phyloP scores from a whole-genome alignment of 306 rosid species.

The Hippophae rhamnoides region DNA sequence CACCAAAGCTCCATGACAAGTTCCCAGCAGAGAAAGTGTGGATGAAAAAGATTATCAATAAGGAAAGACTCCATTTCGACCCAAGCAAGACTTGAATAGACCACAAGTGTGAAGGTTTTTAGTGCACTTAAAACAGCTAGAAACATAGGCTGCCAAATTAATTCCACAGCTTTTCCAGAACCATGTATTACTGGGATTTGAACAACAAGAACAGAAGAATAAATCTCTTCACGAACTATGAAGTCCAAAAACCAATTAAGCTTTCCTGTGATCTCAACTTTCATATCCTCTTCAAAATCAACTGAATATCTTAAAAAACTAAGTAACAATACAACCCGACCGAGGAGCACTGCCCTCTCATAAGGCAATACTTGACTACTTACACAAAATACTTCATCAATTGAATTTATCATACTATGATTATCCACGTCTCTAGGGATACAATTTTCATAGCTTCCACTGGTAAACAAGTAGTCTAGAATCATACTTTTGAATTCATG shows the following conservation, averaged over 20 bases:
- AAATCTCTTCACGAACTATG: constrained; percentile 58
- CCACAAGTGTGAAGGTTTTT: constrained; percentile 61
- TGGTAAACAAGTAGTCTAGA: constrained; percentile 49
- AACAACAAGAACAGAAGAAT: constrained; percentile 53
- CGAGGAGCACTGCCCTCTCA: constrained; percentile 33
- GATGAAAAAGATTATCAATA: constrained; percentile 75
- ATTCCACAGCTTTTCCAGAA: constrained; percentile 41
- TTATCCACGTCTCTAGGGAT: constrained; percentile 20
- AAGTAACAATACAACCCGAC: constrained; percentile 48
- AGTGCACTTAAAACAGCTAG: constrained; percentile 55
- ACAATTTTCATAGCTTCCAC: constrained; percentile 29
- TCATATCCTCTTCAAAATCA: constrained; percentile 41
- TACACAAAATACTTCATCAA: constrained; percentile 29
- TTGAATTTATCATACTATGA: constrained; percentile 21
- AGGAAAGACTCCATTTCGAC: constrained; percentile 55
- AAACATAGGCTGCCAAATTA: constrained; percentile 60
- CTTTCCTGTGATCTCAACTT: constrained; percentile 39
- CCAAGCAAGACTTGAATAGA: constrained; percentile 66
- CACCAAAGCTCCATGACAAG: constrained; percentile 90
- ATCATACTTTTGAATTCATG: constrained; percentile 45
- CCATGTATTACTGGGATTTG: constrained; percentile 49
- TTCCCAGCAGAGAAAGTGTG: constrained; percentile 86
- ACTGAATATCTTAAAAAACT: constrained; percentile 49
- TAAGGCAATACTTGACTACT: constrained; percentile 42
- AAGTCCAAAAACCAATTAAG: constrained; percentile 60